Conservation (phyloP, 1,139 yeast species). For the Yarrowia galli region DNA sequence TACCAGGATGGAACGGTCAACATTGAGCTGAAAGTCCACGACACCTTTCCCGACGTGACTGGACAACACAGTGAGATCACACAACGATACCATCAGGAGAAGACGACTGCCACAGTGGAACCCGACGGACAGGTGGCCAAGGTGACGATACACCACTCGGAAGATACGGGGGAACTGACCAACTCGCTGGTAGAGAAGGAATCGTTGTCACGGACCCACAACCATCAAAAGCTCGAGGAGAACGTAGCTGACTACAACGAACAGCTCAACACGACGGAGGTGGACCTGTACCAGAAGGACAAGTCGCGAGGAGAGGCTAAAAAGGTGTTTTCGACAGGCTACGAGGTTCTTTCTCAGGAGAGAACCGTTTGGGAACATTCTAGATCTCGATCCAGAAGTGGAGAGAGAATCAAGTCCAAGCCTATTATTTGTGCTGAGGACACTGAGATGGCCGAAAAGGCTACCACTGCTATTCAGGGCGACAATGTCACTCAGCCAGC, state of each 20-base stretch:
- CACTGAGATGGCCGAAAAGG: not conserved
- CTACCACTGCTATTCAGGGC: not conserved
- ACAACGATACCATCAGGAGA: constrained; percentile 4
- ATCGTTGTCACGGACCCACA: not conserved
- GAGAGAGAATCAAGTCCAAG: not conserved
- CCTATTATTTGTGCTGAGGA: not conserved
- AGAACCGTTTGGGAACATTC: constrained; percentile 12
- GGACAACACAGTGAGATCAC: constrained; percentile 6
- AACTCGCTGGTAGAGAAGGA: constrained; percentile 18
- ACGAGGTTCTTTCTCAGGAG: constrained; percentile 2
- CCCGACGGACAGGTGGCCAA: constrained; percentile 24
- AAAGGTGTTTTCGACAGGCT: constrained; percentile 9
- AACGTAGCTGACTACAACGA: constrained; percentile 14
- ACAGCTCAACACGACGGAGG: constrained; percentile 8
- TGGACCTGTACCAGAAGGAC: constrained; percentile 10
- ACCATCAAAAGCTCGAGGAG: constrained; percentile 3
- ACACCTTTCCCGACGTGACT: constrained; percentile 5
- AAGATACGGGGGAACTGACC: constrained; percentile 2
- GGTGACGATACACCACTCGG: constrained; percentile 11
- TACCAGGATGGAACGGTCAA: not conserved
- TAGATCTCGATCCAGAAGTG: not conserved
- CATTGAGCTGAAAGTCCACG: constrained; percentile 8
- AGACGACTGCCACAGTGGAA: not conserved
- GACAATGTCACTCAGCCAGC: not conserved
- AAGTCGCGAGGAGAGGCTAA: not conserved